Base-by-base conservation (phyloP, 2,329 filamentous ascomycete species). In the Venturia nashicola region DNA sequence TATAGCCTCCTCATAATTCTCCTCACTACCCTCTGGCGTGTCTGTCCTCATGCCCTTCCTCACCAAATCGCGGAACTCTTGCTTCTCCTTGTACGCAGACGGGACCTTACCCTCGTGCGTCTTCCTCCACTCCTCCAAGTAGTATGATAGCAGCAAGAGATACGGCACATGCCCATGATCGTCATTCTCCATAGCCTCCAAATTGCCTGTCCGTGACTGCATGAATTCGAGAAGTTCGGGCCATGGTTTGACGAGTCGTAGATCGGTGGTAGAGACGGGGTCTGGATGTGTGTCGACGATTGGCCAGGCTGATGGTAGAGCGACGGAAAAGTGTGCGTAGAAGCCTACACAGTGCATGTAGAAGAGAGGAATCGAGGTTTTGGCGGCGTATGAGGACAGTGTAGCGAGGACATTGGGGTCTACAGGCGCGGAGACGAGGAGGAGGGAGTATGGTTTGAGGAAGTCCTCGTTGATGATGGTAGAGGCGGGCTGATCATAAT, bases 221-320 rank as follows among this genome's bases (percentile, higher is more conserved):
- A 85, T 83, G 67, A 92, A 92, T 3, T 82, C 79, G 1, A 79
- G 73, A 16, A 99, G 82, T 72, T 94, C 92, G 23, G 87, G 83
- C 93, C 94, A 99, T 43, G 94, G 93, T 42, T 82, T 83, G 5
- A 96, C 78, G 14, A 99, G 80, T 61, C 94, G 86, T 42, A 99
- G 81, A 70, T 99, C 94, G 64, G 89, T 87, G 0, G 86, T 94
- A 8, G 90, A 86, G 46, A 90, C 89, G 48, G 90, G 86, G 67
- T 96, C 91, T 0, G 94, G 94, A 71, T 99, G 94, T 55, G 94
- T 97, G 72, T 99, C 93, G 67, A 99, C 89, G 65, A 99, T 89
- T 5, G 93, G 91, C 70, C 95, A 96, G 36, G 86, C 84, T n/a
- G 85, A 80, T 11, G 90, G 88, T 36, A 96, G 78, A 68, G 84